These are phyloP conservation scores for Penicillium glabrum DNA, from an alignment of 2,329 filamentous ascomycete species.

Conservation along the genomic window DNA sequence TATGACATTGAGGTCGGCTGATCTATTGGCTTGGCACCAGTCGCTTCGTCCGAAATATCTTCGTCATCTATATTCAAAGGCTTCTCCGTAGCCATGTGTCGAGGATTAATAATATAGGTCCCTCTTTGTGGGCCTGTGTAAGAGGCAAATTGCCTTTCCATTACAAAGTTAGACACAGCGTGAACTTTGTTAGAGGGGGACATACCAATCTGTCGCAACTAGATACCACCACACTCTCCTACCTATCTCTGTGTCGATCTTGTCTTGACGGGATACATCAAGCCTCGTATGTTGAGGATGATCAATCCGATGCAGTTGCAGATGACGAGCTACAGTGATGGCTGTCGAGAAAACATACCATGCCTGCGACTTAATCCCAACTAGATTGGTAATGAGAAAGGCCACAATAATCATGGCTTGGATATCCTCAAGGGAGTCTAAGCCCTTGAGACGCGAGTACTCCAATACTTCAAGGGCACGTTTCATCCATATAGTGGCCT, in stretches of 20 bases:
- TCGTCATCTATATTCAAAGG: conserved; percentile 39
- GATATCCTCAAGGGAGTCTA: conserved; percentile 35
- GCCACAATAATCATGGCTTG: conserved; percentile 37
- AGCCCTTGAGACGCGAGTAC: conserved; percentile 23
- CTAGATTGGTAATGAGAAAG: conserved; percentile 34
- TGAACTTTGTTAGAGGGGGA: background rate
- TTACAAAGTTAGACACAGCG: background rate
- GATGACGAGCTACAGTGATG: conserved; percentile 25
- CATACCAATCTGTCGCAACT: conserved; percentile 38
- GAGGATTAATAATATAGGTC: conserved; percentile 36
- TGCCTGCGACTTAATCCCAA: conserved; percentile 36
- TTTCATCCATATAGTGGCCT: conserved; percentile 32
- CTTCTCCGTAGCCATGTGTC: conserved; percentile 40
- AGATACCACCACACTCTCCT: conserved; percentile 46
- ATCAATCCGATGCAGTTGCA: conserved; percentile 21
- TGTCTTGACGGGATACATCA: conserved; percentile 19
- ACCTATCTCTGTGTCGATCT: conserved; percentile 34
- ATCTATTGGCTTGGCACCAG: conserved; percentile 14
- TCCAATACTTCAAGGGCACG: conserved; percentile 34
- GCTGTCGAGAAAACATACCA: conserved; percentile 32
- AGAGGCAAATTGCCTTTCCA: conserved; percentile 29
- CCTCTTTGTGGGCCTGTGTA: conserved; percentile 37
- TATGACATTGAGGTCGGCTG: conserved; percentile 42
- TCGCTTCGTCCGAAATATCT: conserved; percentile 31
- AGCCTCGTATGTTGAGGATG: conserved; percentile 11